Evolutionary conservation across 2,329 filamentous ascomycete species (phyloP), one percentile per base, ranked within the genome.

Genomic region (Cladosporium sp.): DNA sequence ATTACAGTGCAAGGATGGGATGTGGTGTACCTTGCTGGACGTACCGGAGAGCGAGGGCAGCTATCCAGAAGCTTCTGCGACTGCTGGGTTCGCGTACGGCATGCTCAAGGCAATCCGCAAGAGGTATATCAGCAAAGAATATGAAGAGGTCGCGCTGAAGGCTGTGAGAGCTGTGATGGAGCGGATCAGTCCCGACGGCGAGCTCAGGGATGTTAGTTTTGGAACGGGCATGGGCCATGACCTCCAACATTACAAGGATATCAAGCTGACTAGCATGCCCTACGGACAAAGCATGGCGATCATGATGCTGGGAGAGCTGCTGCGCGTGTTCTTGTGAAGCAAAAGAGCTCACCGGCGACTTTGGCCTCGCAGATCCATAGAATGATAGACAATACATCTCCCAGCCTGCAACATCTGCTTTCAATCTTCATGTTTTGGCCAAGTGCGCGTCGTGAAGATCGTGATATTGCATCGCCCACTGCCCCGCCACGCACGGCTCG

Each of bases 221-320:
- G 87, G 87, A 0, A 92, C 87, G 0, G 84, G 76, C 0, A 90
- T 92, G 86, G 87, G 87, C 0, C 75, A 81, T 58, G 78, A 79
- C 53, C 67, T 90, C 64, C 80, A 90, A 70, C 85, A 89, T 67
- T 91, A 92, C 64, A 85, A 86, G 68, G 80, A 87, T 57, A 90
- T 92, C 54, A 78, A 83, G 1, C 70, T 84, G 56, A 92, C 87
- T 2, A 85, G 84, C 60, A 92, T 91, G 87, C 87, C 87, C 6
- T 91, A 91, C 61, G 87, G 87, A 0, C 87, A 91, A 67, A 85
- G 86, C 0, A 90, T 91, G 87, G 87, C 85, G 0, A 89, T 90
- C 57, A 89, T 91, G 83, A 83, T 85, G 0, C 67, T 91, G 58
- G 86, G 85, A 0, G 87, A 92, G 70, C 87, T 85, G 60, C 65